Evolutionary conservation across 148 eudicot species (phyloP).

Genomic region (Bassia scoparia): DNA sequence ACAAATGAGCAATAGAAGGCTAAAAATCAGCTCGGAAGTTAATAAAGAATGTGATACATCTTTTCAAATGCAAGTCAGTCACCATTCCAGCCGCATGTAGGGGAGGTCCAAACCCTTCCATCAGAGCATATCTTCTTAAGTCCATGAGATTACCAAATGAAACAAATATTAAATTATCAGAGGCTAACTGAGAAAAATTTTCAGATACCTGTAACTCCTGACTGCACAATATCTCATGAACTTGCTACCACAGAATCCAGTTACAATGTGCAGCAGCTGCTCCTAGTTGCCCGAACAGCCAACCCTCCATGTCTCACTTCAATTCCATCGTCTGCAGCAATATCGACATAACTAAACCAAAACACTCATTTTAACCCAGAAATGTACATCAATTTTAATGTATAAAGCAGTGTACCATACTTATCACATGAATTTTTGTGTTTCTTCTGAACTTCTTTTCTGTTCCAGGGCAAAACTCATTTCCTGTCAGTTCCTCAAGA

Average conservation of each 20-base stretch:
- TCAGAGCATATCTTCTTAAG: constrained; percentile 51
- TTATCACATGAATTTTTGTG: constrained; percentile 55
- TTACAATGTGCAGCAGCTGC: constrained; percentile 51
- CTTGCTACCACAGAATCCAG: constrained; percentile 59
- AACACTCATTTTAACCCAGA: neutral
- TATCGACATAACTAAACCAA: neutral
- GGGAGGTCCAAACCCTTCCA: constrained; percentile 73
- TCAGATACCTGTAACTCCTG: constrained; percentile 63
- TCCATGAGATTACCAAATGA: neutral
- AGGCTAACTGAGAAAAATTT: no score
- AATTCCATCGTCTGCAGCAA: constrained; percentile 50
- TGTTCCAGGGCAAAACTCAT: constrained; percentile 69
- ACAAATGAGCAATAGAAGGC: neutral
- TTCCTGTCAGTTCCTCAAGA: constrained; percentile 73
- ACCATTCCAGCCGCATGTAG: constrained; percentile 76
- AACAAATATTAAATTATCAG: neutral
- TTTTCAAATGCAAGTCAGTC: constrained; percentile 53
- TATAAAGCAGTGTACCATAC: constrained; percentile 42
- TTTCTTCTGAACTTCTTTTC: constrained; percentile 77
- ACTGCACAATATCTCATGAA: constrained; percentile 68
- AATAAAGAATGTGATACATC: constrained; percentile 43
- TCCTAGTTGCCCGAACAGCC: constrained; percentile 62
- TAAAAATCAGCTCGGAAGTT: neutral
- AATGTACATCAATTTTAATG: neutral
- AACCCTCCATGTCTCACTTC: constrained; percentile 63